Conservation (phyloP, 768 basidiomycete species). For the Pulveroboletus sp. region DNA sequence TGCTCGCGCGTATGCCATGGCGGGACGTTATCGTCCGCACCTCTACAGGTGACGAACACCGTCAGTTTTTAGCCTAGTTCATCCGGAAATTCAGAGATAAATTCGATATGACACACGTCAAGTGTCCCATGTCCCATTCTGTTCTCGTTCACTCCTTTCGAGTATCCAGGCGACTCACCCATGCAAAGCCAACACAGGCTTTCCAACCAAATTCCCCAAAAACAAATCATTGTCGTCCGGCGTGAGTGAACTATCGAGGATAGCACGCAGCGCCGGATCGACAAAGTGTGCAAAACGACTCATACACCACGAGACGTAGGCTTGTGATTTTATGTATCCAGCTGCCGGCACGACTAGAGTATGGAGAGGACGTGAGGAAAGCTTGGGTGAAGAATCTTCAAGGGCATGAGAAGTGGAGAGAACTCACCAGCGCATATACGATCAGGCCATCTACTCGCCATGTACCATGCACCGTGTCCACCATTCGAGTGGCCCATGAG, state of each 20-base stretch:
- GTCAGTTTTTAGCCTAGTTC: neutral
- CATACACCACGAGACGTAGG: conserved; percentile 71
- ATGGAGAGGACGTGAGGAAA: neutral
- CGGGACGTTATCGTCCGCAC: conserved; percentile 82
- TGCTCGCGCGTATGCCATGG: conserved; percentile 76
- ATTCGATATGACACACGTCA: neutral
- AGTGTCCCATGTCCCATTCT: neutral
- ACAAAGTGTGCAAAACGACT: conserved; percentile 73
- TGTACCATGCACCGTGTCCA: conserved; percentile 84
- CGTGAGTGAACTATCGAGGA: conserved; percentile 70
- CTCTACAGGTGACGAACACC: conserved; percentile 37
- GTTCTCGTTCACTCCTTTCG: neutral
- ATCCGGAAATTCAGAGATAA: neutral
- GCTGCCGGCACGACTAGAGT: conserved; percentile 68
- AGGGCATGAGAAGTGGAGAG: neutral
- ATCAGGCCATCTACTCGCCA: conserved; percentile 75
- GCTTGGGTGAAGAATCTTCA: neutral
- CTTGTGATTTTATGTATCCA: conserved; percentile 82
- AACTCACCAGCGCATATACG: conserved; percentile 55
- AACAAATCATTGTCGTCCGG: conserved; percentile 88
- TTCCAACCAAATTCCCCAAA: conserved; percentile 68
- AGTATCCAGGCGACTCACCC: conserved; percentile 46
- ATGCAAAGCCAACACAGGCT: conserved; percentile 70
- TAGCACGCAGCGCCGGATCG: conserved; percentile 66
- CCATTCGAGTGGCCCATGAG: conserved; percentile 92